Conservation (phyloP, 805 yeast species). For the Candida krabiensis region DNA sequence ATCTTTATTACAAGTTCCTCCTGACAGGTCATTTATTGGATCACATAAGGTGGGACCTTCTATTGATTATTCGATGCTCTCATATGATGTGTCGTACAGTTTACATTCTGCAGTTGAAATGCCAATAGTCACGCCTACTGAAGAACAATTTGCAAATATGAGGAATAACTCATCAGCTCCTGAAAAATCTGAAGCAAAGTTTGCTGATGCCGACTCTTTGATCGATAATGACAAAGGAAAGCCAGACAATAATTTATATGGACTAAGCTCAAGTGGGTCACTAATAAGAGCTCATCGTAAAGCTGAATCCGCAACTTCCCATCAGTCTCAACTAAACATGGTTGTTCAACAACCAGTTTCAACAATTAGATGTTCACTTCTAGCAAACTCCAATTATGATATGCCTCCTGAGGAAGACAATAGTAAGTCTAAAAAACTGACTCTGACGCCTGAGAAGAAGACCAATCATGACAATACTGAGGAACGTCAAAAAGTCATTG, state of each 20-base stretch:
- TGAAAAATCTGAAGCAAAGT: constrained; percentile 18
- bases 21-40: constrained; percentile 9
- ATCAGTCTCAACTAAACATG: constrained; percentile 22
- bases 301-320: constrained; percentile 25
- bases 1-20: background rate
- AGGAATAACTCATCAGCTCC: background rate
- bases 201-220: constrained; percentile 32
- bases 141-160: constrained; percentile 17
- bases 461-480: constrained; percentile 2
- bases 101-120: constrained; percentile 33
- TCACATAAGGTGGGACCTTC: constrained; percentile 27
- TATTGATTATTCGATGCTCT: constrained; percentile 23
- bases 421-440: constrained; percentile 18
- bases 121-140: constrained; percentile 25
- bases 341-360: constrained; percentile 19
- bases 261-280: constrained; percentile 14
- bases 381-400: constrained; percentile 29
- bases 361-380: constrained; percentile 26
- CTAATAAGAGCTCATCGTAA: constrained; percentile 28
- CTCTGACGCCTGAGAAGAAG: constrained; percentile 28
- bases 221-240: background rate
- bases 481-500: constrained; percentile 4
- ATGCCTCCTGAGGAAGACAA: constrained; percentile 24
- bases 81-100: constrained; percentile 30
- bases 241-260: constrained; percentile 1